A percentile compares a stretch with the other conserved stretches of the same genome.
Evolutionary conservation across 768 basidiomycete genomes (phyloP).

Genomic region (Tubosaeta sp.): DNA sequence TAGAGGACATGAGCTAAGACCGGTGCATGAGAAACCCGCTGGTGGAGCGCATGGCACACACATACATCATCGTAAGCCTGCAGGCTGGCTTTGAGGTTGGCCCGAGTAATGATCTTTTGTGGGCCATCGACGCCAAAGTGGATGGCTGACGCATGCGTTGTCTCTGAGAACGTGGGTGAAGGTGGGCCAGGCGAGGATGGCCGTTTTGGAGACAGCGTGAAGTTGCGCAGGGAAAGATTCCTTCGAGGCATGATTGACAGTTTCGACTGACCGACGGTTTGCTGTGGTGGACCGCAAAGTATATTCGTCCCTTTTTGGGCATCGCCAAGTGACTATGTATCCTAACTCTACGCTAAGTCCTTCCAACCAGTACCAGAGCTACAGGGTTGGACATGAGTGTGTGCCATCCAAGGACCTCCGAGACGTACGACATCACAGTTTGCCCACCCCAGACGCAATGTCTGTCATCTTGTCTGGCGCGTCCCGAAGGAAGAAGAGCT

Average conservation of each 20-base stretch:
- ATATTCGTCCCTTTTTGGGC: conserved; percentile 15
- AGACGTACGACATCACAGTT: conserved; percentile 19
- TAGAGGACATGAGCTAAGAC: conserved; percentile 66
- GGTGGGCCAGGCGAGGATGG: conserved; percentile 56
- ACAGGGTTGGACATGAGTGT: conserved; percentile 1
- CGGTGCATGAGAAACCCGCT: conserved; percentile 15
- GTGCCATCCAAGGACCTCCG: not conserved
- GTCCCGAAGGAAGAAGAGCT: conserved; percentile 78
- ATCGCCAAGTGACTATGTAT: not conserved
- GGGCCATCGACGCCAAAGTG: conserved; percentile 73
- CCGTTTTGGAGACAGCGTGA: conserved; percentile 45
- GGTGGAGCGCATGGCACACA: conserved; percentile 4
- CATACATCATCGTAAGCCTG: conserved; percentile 80
- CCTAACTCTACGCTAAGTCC: conserved; percentile 5
- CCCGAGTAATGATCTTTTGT: conserved; percentile 76
- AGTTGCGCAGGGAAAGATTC: conserved; percentile 53
- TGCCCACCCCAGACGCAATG: conserved; percentile 48
- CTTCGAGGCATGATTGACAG: conserved; percentile 41
- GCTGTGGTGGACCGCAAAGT: conserved; percentile 13
- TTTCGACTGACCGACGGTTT: conserved; percentile 1
- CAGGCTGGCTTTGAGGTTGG: conserved; percentile 71
- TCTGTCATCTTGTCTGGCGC: conserved; percentile 82
- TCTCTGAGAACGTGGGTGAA: conserved; percentile 81
- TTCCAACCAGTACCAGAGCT: conserved; percentile 2
- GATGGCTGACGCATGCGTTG: conserved; percentile 73